Evolutionary conservation across 768 basidiomycete genomes (phyloP), one percentile per base, ranked within the genome.

Genomic region (Podaxis mareebaensis): DNA sequence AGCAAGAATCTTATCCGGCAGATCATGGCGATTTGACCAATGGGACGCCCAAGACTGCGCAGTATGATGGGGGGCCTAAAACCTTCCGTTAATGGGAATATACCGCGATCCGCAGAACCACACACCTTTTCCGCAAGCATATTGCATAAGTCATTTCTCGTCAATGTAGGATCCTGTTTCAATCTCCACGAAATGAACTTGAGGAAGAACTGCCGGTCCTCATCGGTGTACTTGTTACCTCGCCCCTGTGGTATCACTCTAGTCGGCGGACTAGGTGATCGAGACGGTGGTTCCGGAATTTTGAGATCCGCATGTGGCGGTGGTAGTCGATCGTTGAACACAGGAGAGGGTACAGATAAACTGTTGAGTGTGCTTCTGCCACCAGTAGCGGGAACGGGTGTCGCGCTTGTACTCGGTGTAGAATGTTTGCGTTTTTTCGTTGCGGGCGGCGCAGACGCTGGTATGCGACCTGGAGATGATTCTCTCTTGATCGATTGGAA

Each of bases 201-300:
- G 67, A 89, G 75, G 70, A 91, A 90, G 66, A 81, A 92, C 3
- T 82, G 79, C 53, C 82, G 81, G 69, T 92, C 90, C 67, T 86
- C 86, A 26, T 79, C 74, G 1, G 90, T 91, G 68, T 87, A 92
- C 71, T 75, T 85, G 65, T 88, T 82, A 54, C 89, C 87, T 60
- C 81, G 74, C 12, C 77, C 79, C 58, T 74, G 74, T 42, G 76
- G 78, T 59, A 86, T 76, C 28, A 86, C 70, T 60, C 72, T 72
- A 8, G 79, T 81, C 6, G 90, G 90, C 24, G 90, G 90, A 2
- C 79, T 84, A 1, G 90, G 90, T n/a, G 86, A 85, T 52, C 88
- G 85, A 22, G 85, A 85, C 1, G 90, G 89, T 13, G 87, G 85
- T 7, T 79, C 77, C 5, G 88, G 90, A 36, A 87, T 76, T 65